Conservation (phyloP, 2,329 filamentous ascomycete species). For the Tolypocladium endophyticum region DNA sequence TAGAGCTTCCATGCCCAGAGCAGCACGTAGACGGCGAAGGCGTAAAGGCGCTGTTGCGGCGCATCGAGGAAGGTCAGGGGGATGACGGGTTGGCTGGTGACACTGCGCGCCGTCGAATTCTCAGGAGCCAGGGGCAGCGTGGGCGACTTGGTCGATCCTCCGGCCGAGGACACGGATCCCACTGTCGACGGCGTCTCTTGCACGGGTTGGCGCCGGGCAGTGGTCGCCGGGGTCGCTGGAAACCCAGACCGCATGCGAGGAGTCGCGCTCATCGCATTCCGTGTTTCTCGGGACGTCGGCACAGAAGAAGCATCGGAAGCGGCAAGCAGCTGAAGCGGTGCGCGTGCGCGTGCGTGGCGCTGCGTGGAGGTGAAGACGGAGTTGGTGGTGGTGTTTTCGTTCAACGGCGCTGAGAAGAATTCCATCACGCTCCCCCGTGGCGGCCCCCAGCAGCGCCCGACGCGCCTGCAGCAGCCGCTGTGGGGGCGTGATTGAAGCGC, state of each 20-base stretch:
- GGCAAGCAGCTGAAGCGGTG: background rate
- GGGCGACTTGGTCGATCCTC: slow-evolving; percentile 18
- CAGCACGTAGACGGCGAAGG: slow-evolving; percentile 64
- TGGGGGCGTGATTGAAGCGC: background rate
- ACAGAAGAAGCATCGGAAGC: slow-evolving; percentile 3
- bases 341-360: background rate
- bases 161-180: slow-evolving; percentile 17
- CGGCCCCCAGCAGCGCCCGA: background rate
- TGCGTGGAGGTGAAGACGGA: background rate
- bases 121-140: slow-evolving; percentile 38
- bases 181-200: slow-evolving; percentile 19
- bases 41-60: slow-evolving; percentile 82
- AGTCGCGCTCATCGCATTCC: slow-evolving; percentile 73
- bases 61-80: slow-evolving; percentile 75
- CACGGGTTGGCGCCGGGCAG: slow-evolving; percentile 23
- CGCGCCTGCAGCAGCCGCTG: background rate
- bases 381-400: background rate
- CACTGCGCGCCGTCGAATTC: slow-evolving; percentile 16
- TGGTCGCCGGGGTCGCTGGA: slow-evolving; percentile 58
- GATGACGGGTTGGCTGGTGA: slow-evolving; percentile 54
- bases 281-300: slow-evolving; percentile 14
- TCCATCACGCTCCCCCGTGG: background rate
- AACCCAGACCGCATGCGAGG: slow-evolving; percentile 75
- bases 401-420: background rate
- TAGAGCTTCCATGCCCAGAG: slow-evolving; percentile 78